Evolutionary conservation across 192 early-diverging fungal species (phyloP).

Genomic region (Spinellus fusiger): DNA sequence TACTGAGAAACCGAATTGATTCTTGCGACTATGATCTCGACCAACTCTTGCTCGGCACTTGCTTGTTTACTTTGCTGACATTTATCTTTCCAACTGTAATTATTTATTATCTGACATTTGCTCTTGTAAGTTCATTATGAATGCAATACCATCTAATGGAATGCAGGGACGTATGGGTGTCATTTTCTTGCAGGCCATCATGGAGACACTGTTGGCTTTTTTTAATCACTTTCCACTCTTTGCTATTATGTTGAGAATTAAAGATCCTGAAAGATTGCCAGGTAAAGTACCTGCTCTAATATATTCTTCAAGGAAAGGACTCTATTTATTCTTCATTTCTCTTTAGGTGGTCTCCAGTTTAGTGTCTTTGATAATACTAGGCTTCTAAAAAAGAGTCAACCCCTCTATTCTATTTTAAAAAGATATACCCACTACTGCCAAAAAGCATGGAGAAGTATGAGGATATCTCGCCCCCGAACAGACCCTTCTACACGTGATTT

Average conservation of each 20-base stretch:
- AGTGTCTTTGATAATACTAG: slow-evolving; percentile 19
- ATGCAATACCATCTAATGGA: background rate
- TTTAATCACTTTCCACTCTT: slow-evolving; percentile 97
- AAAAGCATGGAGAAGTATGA: background rate
- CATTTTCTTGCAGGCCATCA: slow-evolving; percentile 69
- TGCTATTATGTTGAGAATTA: slow-evolving; percentile 82
- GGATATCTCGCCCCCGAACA: background rate
- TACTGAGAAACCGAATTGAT: slow-evolving; percentile 87
- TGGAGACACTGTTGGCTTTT: slow-evolving; percentile 83
- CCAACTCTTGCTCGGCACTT: slow-evolving; percentile 91
- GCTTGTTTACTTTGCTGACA: slow-evolving; percentile 85
- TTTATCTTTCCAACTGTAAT: slow-evolving; percentile 95
- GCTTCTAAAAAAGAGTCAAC: slow-evolving; percentile 16
- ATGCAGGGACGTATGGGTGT: slow-evolving; percentile 77
- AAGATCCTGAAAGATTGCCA: slow-evolving; percentile 83
- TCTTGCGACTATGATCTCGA: slow-evolving; percentile 91
- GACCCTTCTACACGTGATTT: no score
- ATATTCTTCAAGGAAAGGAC: slow-evolving; percentile 1
- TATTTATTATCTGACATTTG: slow-evolving; percentile 91
- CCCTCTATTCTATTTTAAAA: background rate
- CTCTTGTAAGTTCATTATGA: slow-evolving; percentile 47
- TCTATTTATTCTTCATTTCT: background rate
- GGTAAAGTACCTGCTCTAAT: slow-evolving; percentile 63
- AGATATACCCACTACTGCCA: background rate
- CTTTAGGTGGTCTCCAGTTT: slow-evolving; percentile 29